Conservation (phyloP, 2,329 filamentous ascomycete genomes). For the Helotiales sp. region DNA sequence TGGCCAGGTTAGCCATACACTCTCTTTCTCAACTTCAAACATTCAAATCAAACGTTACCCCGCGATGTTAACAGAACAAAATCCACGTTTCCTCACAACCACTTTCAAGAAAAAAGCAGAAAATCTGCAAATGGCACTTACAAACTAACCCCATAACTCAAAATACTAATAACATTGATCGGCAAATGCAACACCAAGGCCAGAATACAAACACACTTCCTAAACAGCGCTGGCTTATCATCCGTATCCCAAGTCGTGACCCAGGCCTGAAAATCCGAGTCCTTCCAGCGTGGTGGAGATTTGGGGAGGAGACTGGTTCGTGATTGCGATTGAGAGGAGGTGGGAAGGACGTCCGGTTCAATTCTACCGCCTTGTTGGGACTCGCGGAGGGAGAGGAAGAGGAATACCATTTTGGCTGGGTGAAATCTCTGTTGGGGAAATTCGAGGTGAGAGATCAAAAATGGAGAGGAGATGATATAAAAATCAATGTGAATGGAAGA, state of each 20-base stretch:
- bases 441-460: too few relatives aligned
- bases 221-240: background rate
- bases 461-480: background rate
- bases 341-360: conserved; percentile 11
- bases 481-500: background rate
- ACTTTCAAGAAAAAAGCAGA: too few relatives aligned
- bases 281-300: background rate
- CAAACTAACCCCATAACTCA: conserved; percentile 14
- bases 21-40: background rate
- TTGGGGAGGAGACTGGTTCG: background rate
- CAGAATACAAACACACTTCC: conserved; percentile 1
- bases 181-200: conserved; percentile 15
- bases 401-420: conserved; percentile 3
- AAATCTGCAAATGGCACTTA: too few relatives aligned
- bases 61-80: background rate
- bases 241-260: conserved; percentile 4
- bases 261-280: conserved; percentile 4
- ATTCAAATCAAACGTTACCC: background rate
- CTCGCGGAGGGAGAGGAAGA: conserved; percentile 10
- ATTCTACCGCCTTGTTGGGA: conserved; percentile 6
- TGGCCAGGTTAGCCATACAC: too few relatives aligned
- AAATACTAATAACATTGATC: conserved; percentile 11
- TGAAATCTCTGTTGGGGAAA: background rate
- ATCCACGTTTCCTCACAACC: background rate
- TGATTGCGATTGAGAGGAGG: background rate